Evolutionary conservation across 78 protist genomes (phyloP), one percentile per base, ranked within the genome.

Genomic region (Dictyostelium firmibasis): DNA sequence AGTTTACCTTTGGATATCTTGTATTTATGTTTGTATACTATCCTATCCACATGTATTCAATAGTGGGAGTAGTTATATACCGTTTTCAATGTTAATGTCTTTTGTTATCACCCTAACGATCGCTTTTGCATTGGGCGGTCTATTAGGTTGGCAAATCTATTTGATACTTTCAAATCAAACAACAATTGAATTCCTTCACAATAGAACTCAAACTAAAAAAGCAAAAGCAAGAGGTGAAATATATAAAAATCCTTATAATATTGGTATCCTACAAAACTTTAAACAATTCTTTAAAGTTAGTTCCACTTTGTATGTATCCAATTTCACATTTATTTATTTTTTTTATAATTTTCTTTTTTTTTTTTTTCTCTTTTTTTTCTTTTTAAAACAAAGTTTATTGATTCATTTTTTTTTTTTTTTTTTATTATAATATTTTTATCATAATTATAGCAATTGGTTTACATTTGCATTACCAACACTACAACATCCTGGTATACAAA

Each of bases 111-210:
- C 97, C 0, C 31, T 95, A 23, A 67, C 93, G 3, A 50, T 96
- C 3, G 35, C 81, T 0, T 4, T 76, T 2, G 97, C 97, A 31
- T 41, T 96, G 43, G 81, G 91, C 33, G 81, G 64, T 8, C 13
- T 96, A 47, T 35, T 92, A 53, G 6, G 43, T 27, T 96, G 97
- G 97, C 97, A 96, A 35, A 2, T 75, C 18, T 96, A 92, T 84
- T 64, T 96, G 18, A 70, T 96, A 0, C 3, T 64, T 4, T 33
- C 96, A 6, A 67, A 60, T 62, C 97, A 96, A 78, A 96, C 97
- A 23, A 96, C 96, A 10, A 96, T 96, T 31, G 94, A 89, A 79
- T 95, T 95, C 44, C 62, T 91, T 27, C 87, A 44, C 31, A 95
- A 95, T 69, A 87, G 97, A 44, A 57, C 83, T 35, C 85, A 81